phyloP scores from a whole-genome alignment of 768 basidiomycete genomes.

The Mrakia gelida region DNA sequence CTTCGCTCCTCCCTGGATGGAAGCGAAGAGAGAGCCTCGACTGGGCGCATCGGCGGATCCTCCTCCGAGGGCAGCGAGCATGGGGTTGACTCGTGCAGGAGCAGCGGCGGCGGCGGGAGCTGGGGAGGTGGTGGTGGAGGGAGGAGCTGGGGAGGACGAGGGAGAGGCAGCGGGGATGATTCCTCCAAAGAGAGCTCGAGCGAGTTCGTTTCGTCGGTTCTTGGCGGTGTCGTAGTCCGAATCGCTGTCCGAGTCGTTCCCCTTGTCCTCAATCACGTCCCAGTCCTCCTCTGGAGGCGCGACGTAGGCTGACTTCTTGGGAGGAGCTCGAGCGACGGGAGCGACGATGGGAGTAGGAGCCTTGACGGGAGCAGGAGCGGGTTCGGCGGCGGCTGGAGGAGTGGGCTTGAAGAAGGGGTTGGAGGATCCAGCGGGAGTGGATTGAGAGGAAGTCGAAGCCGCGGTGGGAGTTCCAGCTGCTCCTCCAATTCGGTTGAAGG shows the following conservation, averaged over 20 bases:
- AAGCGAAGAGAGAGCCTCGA: slow-evolving; percentile 62
- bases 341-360: slow-evolving; percentile 36
- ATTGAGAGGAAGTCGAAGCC: slow-evolving; percentile 40
- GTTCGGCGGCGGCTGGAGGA: slow-evolving; percentile 35
- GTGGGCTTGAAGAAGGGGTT: slow-evolving; percentile 69
- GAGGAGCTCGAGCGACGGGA: slow-evolving; percentile 36
- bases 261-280: slow-evolving; percentile 74
- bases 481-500: slow-evolving; percentile 64
- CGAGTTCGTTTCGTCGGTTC: slow-evolving; percentile 63
- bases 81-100: slow-evolving; percentile 39
- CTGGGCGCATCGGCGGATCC: slow-evolving; percentile 37
- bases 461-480: slow-evolving; percentile 39
- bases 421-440: slow-evolving; percentile 48
- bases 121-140: slow-evolving; percentile 40
- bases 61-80: slow-evolving; percentile 48
- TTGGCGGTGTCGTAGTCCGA: slow-evolving; percentile 71
- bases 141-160: slow-evolving; percentile 33
- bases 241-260: slow-evolving; percentile 55
- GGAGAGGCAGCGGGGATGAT: slow-evolving; percentile 53
- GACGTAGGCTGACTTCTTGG: slow-evolving; percentile 51
- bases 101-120: slow-evolving; percentile 42
- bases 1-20: slow-evolving; percentile 70
- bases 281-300: slow-evolving; percentile 68
- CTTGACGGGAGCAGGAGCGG: slow-evolving; percentile 45
- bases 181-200: slow-evolving; percentile 70